A percentile compares a stretch with the other conserved stretches of the same genome.
Evolutionary conservation across 2,329 filamentous ascomycete species (phyloP).

Genomic region (Fusarium pseudoanthophilum): DNA sequence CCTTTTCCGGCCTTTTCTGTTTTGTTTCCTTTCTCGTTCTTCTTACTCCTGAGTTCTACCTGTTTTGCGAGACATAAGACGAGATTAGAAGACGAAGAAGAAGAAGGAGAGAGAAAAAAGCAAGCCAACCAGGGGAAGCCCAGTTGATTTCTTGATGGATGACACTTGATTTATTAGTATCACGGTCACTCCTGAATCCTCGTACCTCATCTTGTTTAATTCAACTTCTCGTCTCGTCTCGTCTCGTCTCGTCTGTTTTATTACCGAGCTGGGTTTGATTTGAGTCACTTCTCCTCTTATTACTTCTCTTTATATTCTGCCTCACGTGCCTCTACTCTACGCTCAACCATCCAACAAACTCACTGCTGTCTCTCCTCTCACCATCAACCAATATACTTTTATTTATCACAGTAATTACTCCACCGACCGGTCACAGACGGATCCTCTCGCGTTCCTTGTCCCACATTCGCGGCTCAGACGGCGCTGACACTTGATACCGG

Average conservation of each 20-base stretch:
- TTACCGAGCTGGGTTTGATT: slow-evolving; percentile 12
- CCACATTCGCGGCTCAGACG: slow-evolving; percentile 31
- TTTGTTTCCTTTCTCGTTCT: not conserved
- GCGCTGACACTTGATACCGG: slow-evolving; percentile 28
- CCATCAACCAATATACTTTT: slow-evolving; percentile 11
- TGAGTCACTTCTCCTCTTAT: not conserved
- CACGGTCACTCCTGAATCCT: slow-evolving; percentile 26
- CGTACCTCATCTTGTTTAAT: slow-evolving; percentile 22
- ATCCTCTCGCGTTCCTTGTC: slow-evolving; percentile 18
- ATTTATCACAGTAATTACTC: slow-evolving; percentile 12
- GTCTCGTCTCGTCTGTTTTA: slow-evolving; percentile 20
- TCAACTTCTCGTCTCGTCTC: slow-evolving; percentile 15
- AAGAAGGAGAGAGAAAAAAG: not conserved
- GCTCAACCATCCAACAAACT: not conserved
- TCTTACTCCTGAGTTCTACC: not conserved
- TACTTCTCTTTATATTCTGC: not conserved
- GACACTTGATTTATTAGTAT: slow-evolving; percentile 34
- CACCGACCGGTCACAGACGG: slow-evolving; percentile 4
- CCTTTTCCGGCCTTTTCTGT: not conserved
- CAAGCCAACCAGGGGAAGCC: slow-evolving; percentile 10
- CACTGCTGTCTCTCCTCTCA: not conserved
- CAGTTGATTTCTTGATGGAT: slow-evolving; percentile 9
- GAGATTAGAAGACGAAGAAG: slow-evolving; percentile 18
- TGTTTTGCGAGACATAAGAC: slow-evolving; percentile 23
- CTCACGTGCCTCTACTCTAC: not conserved